Base-by-base conservation (phyloP, 306 rosid species). In the Arachis hypogaea region DNA sequence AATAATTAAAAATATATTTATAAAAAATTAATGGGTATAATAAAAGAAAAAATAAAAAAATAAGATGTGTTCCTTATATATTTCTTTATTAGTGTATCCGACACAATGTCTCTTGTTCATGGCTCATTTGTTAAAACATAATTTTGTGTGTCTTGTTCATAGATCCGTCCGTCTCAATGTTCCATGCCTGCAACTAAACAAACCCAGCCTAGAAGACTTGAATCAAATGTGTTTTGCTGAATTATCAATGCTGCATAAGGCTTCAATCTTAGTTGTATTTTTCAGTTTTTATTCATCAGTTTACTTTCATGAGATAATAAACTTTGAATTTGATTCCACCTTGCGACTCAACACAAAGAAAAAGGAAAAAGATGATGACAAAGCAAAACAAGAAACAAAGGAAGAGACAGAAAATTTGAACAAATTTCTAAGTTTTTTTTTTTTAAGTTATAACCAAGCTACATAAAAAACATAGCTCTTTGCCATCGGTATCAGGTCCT, bases 401-500 rank as follows among this genome's bases (percentile, higher is more conserved):
- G 74, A 80, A 69, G 38, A 74, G 51, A 54, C 63, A 45, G 30
- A 68, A 44, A 63, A 63, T 56, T 50, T 41, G 33, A 59, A 30
- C 10, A 56, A 47, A 49, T 28, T 18, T 49, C 70, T 30, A 80
- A 64, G 16, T 18, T 22, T 22, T 22, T 22, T 22, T 22, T 22
- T 22, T 11, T 28, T 45, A 65, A 57, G 65, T 64, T 40, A 47
- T 9, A 36, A 12, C 50, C 49, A 14, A 46, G 80, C 63, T 57
- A 55, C 66, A 80, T 59, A 76, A 62, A 62, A 66, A 76, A 69
- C 54, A 40, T 56, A 49, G 59, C 62, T 61, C 61, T 4, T 33
- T 4, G 4, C 38, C 2, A 46, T 54, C 11, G 4, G 16, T 38
- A 69, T 10, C 62, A 69, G 52, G 59, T 56, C 55, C 69, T 56